phyloP scores from a whole-genome alignment of 2,329 filamentous ascomycete genomes.

The Exophiala spinifera region DNA sequence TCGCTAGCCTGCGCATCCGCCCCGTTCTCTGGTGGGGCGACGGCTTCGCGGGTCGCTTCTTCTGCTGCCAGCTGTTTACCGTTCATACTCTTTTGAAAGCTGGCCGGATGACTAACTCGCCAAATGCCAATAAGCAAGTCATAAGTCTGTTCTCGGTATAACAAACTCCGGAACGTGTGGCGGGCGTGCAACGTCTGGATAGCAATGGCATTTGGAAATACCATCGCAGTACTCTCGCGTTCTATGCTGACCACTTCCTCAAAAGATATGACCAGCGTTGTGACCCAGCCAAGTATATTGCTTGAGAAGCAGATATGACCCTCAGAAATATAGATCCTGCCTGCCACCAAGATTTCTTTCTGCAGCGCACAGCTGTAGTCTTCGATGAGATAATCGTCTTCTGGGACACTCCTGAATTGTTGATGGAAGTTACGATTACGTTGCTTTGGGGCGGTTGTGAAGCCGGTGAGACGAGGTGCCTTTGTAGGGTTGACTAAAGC shows the following conservation, averaged over 20 bases:
- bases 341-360: conserved; percentile 90
- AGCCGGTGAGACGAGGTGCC: conserved; percentile 78
- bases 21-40: conserved; percentile 68
- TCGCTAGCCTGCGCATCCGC: conserved; percentile 53
- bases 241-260: conserved; percentile 96
- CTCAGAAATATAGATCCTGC: conserved; percentile 91
- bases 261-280: conserved; percentile 95
- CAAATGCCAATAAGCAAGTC: conserved; percentile 97
- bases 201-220: conserved; percentile 97
- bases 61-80: conserved; percentile 69
- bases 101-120: conserved; percentile 89
- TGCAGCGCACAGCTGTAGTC: conserved; percentile 97
- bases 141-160: conserved; percentile 92
- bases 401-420: conserved; percentile 92
- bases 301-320: conserved; percentile 98
- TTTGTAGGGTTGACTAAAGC: conserved; percentile 64
- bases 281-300: conserved; percentile 98
- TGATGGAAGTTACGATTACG: conserved; percentile 93
- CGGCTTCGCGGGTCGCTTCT: conserved; percentile 83
- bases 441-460: conserved; percentile 93
- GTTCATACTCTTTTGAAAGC: conserved; percentile 84
- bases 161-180: conserved; percentile 92
- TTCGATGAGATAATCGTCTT: conserved; percentile 96
- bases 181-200: conserved; percentile 94
- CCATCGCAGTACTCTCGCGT: conserved; percentile 89